These are phyloP conservation scores for Trichoderma asperelloides DNA, from an alignment of 495 filamentous ascomycete species.

Conservation along the genomic window DNA sequence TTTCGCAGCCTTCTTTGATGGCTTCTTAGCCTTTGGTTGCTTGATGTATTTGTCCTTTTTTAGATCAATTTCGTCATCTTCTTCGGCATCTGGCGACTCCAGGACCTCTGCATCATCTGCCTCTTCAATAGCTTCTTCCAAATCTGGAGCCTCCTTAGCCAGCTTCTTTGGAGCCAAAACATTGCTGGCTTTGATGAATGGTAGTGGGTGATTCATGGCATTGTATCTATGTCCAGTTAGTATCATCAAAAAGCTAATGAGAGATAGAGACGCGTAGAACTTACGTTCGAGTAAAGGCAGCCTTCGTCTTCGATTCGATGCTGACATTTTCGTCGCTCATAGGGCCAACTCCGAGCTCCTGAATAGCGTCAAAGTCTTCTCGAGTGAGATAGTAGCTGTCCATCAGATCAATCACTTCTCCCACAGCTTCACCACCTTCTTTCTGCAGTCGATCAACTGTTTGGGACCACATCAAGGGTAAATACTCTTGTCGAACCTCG, in stretches of 20 bases:
- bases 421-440: conserved; percentile 66
- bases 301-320: conserved; percentile 76
- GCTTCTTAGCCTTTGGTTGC: conserved; percentile 58
- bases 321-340: conserved; percentile 66
- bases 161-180: conserved; percentile 60
- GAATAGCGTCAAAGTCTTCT: conserved; percentile 87
- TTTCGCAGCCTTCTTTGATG: conserved; percentile 49
- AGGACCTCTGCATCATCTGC: conserved; percentile 68
- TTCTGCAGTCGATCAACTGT: conserved; percentile 61
- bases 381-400: conserved; percentile 94
- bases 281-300: conserved; percentile 75
- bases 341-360: conserved; percentile 83
- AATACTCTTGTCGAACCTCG: conserved; percentile 88
- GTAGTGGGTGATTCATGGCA: conserved; percentile 72
- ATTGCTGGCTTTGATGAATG: conserved; percentile 88
- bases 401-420: conserved; percentile 78
- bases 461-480: conserved; percentile 79
- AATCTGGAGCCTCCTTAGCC: conserved; percentile 73
- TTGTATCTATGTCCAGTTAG: conserved; percentile 60
- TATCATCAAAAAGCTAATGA: neutral
- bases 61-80: conserved; percentile 65
- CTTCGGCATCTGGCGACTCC: conserved; percentile 51
- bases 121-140: conserved; percentile 93
- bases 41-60: conserved; percentile 97
- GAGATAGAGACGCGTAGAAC: conserved; percentile 20